These are phyloP conservation scores for Marasmius oreades DNA, from an alignment of 1,284 basidiomycete genomes.

Conservation along the genomic window DNA sequence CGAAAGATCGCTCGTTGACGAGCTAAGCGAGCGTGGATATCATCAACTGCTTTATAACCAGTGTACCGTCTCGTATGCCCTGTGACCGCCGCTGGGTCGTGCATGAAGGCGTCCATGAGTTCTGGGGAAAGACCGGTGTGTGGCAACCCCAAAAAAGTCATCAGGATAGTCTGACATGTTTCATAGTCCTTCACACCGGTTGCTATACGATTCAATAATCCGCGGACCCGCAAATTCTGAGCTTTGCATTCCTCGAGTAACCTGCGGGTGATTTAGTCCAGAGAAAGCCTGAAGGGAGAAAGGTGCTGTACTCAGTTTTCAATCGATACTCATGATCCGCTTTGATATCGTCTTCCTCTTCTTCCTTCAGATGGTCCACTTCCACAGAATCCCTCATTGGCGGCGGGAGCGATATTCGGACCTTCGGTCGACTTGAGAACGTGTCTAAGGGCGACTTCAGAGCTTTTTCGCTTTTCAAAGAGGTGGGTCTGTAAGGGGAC, in stretches of 20 bases:
- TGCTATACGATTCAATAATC: slow-evolving; percentile 62
- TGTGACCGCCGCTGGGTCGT: slow-evolving; percentile 71
- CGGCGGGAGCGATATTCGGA: slow-evolving; percentile 24
- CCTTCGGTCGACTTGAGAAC: slow-evolving; percentile 6
- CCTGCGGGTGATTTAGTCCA: slow-evolving; percentile 29
- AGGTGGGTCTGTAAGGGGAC: neutral
- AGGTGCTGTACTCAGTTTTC: slow-evolving; percentile 49
- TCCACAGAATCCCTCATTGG: slow-evolving; percentile 24
- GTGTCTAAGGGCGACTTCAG: neutral
- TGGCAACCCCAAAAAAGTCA: slow-evolving; percentile 42
- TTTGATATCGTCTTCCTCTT: slow-evolving; percentile 45
- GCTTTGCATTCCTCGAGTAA: slow-evolving; percentile 51
- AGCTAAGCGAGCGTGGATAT: slow-evolving; percentile 57
- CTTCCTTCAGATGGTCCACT: slow-evolving; percentile 31
- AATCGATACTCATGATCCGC: slow-evolving; percentile 53
- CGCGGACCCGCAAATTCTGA: slow-evolving; percentile 63
- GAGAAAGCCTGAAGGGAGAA: slow-evolving; percentile 12
- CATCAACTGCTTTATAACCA: slow-evolving; percentile 70
- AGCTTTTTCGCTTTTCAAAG: neutral
- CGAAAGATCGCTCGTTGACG: slow-evolving; percentile 56
- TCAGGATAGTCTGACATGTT: slow-evolving; percentile 45
- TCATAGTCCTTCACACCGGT: slow-evolving; percentile 62
- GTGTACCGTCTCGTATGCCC: slow-evolving; percentile 50
- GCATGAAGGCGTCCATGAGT: slow-evolving; percentile 65
- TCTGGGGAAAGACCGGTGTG: slow-evolving; percentile 54